These are phyloP conservation scores for Ascochyta koolunga DNA, from an alignment of 2,329 filamentous ascomycete species.

Conservation along the genomic window DNA sequence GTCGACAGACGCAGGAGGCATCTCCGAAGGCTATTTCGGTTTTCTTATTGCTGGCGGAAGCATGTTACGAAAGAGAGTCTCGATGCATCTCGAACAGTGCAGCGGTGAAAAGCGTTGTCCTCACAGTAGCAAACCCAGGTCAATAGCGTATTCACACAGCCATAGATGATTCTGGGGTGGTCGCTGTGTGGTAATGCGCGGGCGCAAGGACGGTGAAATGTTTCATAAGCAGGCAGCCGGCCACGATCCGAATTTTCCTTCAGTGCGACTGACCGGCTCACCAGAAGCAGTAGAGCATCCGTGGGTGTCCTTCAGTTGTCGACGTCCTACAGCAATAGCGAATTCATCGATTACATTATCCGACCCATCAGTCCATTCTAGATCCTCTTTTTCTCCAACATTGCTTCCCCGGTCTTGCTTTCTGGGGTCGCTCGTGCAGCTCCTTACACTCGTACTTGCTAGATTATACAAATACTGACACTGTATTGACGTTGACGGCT, in stretches of 20 bases:
- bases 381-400: background rate
- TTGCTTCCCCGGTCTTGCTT: background rate
- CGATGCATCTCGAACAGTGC: background rate
- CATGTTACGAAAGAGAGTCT: background rate
- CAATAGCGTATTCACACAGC: background rate
- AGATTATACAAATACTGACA: background rate
- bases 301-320: background rate
- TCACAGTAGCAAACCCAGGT: background rate
- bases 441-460: background rate
- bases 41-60: background rate
- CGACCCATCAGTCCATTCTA: background rate
- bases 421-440: background rate
- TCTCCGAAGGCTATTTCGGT: background rate
- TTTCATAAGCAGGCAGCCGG: background rate
- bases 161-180: background rate
- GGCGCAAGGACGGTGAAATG: background rate
- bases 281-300: background rate
- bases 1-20: conserved; percentile 1
- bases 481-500: background rate
- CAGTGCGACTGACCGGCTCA: too few species aligned
- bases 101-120: background rate
- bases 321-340: background rate
- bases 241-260: too few species aligned
- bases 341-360: background rate
- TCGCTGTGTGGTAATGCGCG: background rate